These are phyloP conservation scores for Actinomortierella wolfii DNA, from an alignment of 371 early-diverging fungal genomes.

Conservation along the genomic window DNA sequence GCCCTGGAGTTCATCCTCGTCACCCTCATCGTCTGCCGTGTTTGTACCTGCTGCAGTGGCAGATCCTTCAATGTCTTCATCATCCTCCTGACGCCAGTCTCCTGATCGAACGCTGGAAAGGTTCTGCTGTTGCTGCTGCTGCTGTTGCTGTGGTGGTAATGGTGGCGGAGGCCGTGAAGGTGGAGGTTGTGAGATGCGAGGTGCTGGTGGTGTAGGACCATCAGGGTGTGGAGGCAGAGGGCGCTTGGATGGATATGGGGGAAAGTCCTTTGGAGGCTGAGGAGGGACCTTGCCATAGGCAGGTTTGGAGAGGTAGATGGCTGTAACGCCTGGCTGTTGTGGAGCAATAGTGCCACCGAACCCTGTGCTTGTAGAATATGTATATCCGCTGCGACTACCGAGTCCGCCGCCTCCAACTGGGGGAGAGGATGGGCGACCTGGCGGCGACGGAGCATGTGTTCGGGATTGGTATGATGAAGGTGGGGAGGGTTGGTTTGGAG, in stretches of 20 bases:
- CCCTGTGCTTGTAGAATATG: constrained; percentile 14
- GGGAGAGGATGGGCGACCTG: no score
- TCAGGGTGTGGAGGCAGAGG: background rate
- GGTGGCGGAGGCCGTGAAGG: no score
- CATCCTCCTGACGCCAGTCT: no score
- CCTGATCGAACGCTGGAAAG: background rate
- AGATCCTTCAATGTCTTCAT: no score
- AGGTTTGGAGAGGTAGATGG: constrained; percentile 41
- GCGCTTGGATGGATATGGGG: background rate
- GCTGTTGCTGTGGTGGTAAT: constrained; percentile 3
- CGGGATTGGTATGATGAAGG: constrained; percentile 22
- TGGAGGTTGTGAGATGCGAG: no score
- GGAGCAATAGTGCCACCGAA: background rate
- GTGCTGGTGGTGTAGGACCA: background rate
- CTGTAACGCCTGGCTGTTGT: constrained; percentile 13
- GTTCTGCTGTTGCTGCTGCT: background rate
- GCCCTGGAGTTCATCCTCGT: no score
- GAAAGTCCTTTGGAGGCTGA: background rate
- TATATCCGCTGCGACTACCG: constrained; percentile 16
- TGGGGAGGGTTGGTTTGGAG: constrained; percentile 5
- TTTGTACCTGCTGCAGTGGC: no score
- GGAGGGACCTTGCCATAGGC: background rate
- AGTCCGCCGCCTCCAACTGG: background rate
- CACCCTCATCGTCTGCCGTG: no score
- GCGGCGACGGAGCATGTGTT: constrained; percentile 13